Base-by-base conservation (phyloP, 495 filamentous ascomycete genomes). In the Delitschia confertaspora region DNA sequence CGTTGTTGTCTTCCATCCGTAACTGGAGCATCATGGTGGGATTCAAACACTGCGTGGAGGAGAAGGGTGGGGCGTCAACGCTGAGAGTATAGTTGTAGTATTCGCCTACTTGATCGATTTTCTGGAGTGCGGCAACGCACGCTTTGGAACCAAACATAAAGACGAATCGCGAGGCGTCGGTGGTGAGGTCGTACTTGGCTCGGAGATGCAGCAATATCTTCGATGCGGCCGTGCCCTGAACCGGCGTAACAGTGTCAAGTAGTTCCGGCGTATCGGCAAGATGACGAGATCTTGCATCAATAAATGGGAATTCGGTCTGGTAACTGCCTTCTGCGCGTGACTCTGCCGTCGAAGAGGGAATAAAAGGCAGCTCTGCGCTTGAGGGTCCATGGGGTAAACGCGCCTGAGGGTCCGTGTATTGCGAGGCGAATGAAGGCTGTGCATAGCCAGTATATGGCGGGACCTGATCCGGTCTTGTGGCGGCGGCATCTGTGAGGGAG, bases 121-220 rank as follows among this genome's bases (percentile, higher is more conserved):
- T 80, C 18, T 70, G 66, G 6, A 85, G 65, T 13, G 76, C 67
- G 22, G 80, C 79, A 27, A 70, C 66, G 61, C 76, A 80, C 61
- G 75, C 72, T 52, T 79, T 74, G 4, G 74, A 70, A 6, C 85
- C 89, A 59, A 95, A 93, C 23, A 79, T 75, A 18, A 95, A 63
- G 49, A 69, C 78, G 48, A 84, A 74, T 17, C 69, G 60, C 2
- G 72, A 67, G 2, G 75, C 68, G 14, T 72, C 47, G 22, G 17
- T 69, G 52, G 81, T 68, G 14, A 79, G 63, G 49, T 94, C 85
- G 60, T 82, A 83, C 21, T 78, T 73, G 9, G 78, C 80, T 47
- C 76, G 74, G 33, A 94, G 75, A 58, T 83, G 78, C 37, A 95
- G 73, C 30, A 71, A 66, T 6, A 95, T 66, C 47, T 75, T 72